Percentiles rank a stretch among this genome's conserved stretches.
phyloP scores from a whole-genome alignment of 495 filamentous ascomycete genomes.

The Penicillium taxi region DNA sequence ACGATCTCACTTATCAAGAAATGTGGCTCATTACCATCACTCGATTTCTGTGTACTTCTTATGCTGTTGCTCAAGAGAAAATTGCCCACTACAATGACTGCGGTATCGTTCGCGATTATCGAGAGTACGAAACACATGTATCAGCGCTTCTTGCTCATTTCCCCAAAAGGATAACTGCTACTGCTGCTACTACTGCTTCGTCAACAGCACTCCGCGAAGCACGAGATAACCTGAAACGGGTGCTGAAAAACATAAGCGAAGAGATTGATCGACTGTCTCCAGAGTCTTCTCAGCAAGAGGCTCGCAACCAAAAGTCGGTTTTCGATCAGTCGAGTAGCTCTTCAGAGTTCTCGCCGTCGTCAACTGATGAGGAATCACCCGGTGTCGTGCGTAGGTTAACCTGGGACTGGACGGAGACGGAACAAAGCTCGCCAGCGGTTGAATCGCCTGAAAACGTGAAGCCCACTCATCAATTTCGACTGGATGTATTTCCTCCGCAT shows the following conservation, averaged over 20 bases:
- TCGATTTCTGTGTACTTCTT: constrained; percentile 53
- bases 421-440: constrained; percentile 18
- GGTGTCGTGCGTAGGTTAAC: constrained; percentile 28
- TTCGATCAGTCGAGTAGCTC: constrained; percentile 66
- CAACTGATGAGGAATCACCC: constrained; percentile 29
- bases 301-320: constrained; percentile 52
- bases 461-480: constrained; percentile 19
- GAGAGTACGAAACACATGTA: constrained; percentile 62
- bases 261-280: constrained; percentile 51
- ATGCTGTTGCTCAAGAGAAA: constrained; percentile 51
- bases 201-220: constrained; percentile 26
- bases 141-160: constrained; percentile 42
- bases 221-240: constrained; percentile 38
- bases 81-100: constrained; percentile 47
- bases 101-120: constrained; percentile 63
- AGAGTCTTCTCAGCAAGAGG: constrained; percentile 41
- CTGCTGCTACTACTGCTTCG: too few relatives aligned
- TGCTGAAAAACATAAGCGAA: constrained; percentile 44
- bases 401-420: constrained; percentile 26
- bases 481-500: constrained; percentile 32
- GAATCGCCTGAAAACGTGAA: constrained; percentile 31
- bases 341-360: constrained; percentile 38
- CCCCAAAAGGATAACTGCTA: constrained; percentile 32
- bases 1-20: constrained; percentile 32
- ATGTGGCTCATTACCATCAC: constrained; percentile 58